phyloP scores from a whole-genome alignment of 177 flowering plant species.

The Tripterygium wilfordii region DNA sequence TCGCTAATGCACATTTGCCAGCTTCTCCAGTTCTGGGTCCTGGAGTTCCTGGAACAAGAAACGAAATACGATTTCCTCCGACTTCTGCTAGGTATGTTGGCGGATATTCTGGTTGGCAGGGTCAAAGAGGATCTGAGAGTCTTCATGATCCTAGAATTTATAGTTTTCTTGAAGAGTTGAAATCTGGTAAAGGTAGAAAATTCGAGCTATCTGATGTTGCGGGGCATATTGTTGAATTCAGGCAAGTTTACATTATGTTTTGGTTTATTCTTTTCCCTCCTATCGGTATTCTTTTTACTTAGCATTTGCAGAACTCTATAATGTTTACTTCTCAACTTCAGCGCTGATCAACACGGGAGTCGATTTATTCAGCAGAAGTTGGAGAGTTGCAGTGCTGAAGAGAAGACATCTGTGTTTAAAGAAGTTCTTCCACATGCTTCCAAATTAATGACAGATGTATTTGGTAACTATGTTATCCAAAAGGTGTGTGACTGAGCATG shows the following conservation, averaged over 20 bases:
- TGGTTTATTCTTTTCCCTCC: not conserved
- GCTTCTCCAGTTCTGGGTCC: slow-evolving; percentile 43
- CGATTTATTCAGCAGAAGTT: slow-evolving; percentile 92
- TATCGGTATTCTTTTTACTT: not conserved
- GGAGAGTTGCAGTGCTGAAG: slow-evolving; percentile 65
- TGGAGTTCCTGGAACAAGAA: slow-evolving; percentile 33
- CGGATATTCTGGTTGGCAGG: slow-evolving; percentile 53
- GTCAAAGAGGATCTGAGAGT: slow-evolving; percentile 44
- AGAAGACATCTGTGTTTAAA: slow-evolving; percentile 65
- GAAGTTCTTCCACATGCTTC: slow-evolving; percentile 81
- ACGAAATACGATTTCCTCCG: slow-evolving; percentile 42
- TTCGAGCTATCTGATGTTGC: slow-evolving; percentile 74
- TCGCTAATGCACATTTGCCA: slow-evolving; percentile 48
- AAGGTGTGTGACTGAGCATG: slow-evolving; percentile 47
- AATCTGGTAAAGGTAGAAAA: slow-evolving; percentile 49
- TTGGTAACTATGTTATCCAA: slow-evolving; percentile 93
- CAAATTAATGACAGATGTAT: slow-evolving; percentile 82
- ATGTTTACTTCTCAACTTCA: slow-evolving; percentile 21
- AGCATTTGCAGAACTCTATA: not conserved
- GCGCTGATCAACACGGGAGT: slow-evolving; percentile 93
- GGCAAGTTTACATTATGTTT: slow-evolving; percentile 25
- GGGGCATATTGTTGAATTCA: slow-evolving; percentile 80
- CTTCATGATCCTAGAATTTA: slow-evolving; percentile 41
- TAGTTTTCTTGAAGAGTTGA: slow-evolving; percentile 80
- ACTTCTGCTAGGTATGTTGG: slow-evolving; percentile 33